Conservation (phyloP, 306 rosid species). For the Arachis stenosperma region DNA sequence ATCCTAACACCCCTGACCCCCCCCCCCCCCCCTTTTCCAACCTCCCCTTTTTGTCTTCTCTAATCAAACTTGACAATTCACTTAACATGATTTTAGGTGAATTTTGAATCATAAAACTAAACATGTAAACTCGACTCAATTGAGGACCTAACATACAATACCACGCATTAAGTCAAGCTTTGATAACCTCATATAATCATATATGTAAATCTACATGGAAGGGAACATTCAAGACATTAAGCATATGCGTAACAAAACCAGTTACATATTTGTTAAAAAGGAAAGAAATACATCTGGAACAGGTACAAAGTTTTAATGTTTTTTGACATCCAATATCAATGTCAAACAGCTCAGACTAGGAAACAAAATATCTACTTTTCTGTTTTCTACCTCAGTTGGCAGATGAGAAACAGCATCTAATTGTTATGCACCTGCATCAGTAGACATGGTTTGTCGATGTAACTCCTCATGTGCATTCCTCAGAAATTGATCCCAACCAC, state of each 20-base stretch:
- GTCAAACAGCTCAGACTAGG: not conserved
- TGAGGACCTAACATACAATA: too few species aligned
- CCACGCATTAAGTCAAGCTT: too few species aligned
- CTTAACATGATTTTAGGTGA: too few species aligned
- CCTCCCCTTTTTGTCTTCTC: too few species aligned
- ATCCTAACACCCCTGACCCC: too few species aligned
- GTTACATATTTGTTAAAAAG: not conserved
- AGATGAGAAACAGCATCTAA: not conserved
- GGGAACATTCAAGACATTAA: not conserved
- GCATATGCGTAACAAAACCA: not conserved
- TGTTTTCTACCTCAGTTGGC: conserved; percentile 9
- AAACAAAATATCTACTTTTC: not conserved
- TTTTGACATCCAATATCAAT: not conserved
- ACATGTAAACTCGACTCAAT: too few species aligned
- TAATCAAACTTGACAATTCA: too few species aligned
- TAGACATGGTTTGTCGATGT: conserved; percentile 48
- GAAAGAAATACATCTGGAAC: not conserved
- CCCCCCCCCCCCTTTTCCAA: too few species aligned
- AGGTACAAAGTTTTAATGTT: not conserved
- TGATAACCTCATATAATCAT: not conserved
- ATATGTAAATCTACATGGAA: not conserved
- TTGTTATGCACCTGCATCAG: conserved; percentile 62
- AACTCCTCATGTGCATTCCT: conserved; percentile 70
- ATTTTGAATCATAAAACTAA: too few species aligned
- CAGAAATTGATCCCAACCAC: conserved; percentile 87